phyloP scores from a whole-genome alignment of 345 rosid genomes.

The Boechera divaricarpa region DNA sequence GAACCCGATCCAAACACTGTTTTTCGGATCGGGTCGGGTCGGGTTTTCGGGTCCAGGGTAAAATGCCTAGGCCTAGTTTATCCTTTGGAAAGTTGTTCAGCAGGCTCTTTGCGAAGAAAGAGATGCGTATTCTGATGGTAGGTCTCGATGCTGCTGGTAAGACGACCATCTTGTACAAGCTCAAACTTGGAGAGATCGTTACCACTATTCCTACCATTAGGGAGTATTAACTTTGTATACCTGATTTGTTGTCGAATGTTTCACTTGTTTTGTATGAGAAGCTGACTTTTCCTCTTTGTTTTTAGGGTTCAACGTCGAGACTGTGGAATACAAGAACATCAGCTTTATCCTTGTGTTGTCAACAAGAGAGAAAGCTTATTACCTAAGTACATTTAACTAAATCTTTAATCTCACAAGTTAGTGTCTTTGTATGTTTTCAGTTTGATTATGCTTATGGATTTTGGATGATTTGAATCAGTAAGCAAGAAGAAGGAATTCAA shows the following conservation, averaged over 20 bases:
- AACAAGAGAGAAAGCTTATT: conserved; percentile 62
- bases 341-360: conserved; percentile 75
- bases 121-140: conserved; percentile 82
- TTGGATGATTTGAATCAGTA: conserved; percentile 41
- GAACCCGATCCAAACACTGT: too few relatives aligned
- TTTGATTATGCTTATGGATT: conserved; percentile 12
- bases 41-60: too few relatives aligned
- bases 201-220: conserved; percentile 84
- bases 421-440: neutral
- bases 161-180: conserved; percentile 79
- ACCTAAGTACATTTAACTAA: conserved; percentile 43
- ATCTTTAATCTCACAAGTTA: neutral
- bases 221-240: conserved; percentile 32
- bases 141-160: conserved; percentile 91
- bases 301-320: conserved; percentile 80
- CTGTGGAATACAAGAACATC: conserved; percentile 86
- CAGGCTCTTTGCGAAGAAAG: conserved; percentile 73
- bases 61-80: neutral
- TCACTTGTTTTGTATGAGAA: neutral
- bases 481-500: conserved; percentile 48
- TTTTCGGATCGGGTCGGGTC: too few relatives aligned
- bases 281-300: neutral
- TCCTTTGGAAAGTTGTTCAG: conserved; percentile 73
- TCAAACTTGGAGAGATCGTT: conserved; percentile 79
- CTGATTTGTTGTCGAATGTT: neutral